Percentiles rank a stretch among this genome's conserved stretches.
phyloP scores from a whole-genome alignment of 257 asterid genomes.

The Salvia rosmarinus region DNA sequence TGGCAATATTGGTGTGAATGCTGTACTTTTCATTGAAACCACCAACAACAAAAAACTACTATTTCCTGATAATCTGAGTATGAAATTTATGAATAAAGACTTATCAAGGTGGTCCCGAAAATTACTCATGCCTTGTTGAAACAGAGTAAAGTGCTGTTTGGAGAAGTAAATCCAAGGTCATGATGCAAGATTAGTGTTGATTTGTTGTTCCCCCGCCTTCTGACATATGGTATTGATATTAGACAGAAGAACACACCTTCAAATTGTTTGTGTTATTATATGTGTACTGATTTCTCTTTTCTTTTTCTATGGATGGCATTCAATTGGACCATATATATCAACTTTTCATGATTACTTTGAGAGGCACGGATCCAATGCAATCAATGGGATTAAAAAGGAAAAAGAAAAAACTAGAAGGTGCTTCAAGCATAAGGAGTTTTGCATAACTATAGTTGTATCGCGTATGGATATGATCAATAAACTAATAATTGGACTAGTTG shows the following conservation, averaged over 20 bases:
- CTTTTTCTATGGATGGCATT: neutral
- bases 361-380: neutral
- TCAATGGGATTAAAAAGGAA: neutral
- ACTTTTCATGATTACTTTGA: conserved; percentile 10
- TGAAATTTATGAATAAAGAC: conserved; percentile 6
- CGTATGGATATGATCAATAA: conserved; percentile 1
- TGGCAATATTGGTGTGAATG: conserved; percentile 10
- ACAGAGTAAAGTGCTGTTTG: conserved; percentile 10
- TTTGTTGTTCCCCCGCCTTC: too few species aligned
- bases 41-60: neutral
- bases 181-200: too few species aligned
- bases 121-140: neutral
- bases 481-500: neutral
- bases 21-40: neutral
- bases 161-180: neutral
- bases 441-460: neutral
- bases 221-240: too few species aligned
- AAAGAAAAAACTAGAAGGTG: neutral
- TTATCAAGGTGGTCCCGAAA: conserved; percentile 5
- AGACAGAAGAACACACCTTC: neutral
- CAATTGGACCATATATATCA: conserved; percentile 5
- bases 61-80: conserved; percentile 1
- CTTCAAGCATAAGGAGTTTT: conserved; percentile 12
- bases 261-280: neutral
- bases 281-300: neutral